A percentile compares a stretch with the other conserved stretches of the same genome.
These are phyloP conservation scores for Agapanthus africanus DNA, from an alignment of 106 monocot species.

Conservation along the genomic window DNA sequence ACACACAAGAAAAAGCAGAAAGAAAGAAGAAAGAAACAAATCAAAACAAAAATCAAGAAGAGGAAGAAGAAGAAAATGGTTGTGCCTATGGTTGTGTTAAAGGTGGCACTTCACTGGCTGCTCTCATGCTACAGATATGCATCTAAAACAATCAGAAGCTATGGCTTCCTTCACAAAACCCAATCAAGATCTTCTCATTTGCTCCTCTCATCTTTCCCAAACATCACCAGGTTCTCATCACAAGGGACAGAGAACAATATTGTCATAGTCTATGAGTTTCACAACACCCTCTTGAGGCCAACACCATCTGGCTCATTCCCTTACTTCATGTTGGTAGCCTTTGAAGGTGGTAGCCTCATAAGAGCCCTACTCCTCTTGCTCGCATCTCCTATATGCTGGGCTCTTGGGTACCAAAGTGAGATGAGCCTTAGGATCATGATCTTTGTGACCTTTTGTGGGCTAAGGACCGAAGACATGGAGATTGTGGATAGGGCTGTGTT, in stretches of 20 bases:
- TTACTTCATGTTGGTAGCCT: slow-evolving; percentile 82
- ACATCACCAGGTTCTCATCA: too few species aligned
- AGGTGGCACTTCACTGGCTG: neutral
- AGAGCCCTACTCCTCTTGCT: slow-evolving; percentile 52
- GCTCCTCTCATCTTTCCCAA: too few species aligned
- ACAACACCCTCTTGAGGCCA: slow-evolving; percentile 34
- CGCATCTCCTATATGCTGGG: slow-evolving; percentile 35
- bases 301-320: slow-evolving; percentile 42
- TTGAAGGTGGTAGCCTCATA: slow-evolving; percentile 55
- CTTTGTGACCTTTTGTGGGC: slow-evolving; percentile 65
- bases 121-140: neutral
- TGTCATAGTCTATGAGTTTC: slow-evolving; percentile 28
- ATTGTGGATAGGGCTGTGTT: slow-evolving; percentile 52
- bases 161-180: neutral
- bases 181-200: neutral
- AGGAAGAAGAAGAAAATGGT: neutral
- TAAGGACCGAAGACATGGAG: slow-evolving; percentile 29
- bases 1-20: neutral
- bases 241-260: too few species aligned
- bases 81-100: neutral
- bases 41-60: neutral
- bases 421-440: slow-evolving; percentile 35
- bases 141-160: neutral
- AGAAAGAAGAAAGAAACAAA: too few species aligned
- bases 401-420: slow-evolving; percentile 18